phyloP scores from a whole-genome alignment of 192 early-diverging fungal genomes.

The Funneliformis geosporum region DNA sequence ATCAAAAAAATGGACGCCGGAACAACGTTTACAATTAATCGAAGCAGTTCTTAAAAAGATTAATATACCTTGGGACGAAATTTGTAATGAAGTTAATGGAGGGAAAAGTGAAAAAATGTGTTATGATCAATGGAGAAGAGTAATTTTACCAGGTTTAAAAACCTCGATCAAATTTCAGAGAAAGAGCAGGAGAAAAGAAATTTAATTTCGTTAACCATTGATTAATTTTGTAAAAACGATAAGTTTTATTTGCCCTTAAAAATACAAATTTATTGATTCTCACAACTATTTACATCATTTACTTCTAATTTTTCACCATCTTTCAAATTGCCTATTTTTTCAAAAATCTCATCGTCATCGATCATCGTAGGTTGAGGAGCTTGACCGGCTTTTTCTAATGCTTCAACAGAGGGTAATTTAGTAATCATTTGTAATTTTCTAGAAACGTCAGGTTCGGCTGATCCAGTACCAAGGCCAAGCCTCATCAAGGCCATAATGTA shows the following conservation, averaged over 20 bases:
- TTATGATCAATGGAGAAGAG: neutral
- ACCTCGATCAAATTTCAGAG: neutral
- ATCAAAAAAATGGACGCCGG: neutral
- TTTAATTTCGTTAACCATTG: neutral
- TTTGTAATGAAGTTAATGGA: neutral
- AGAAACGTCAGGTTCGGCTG: neutral
- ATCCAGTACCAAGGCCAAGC: slow-evolving; percentile 45
- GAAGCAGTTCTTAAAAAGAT: neutral
- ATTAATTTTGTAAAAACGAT: neutral
- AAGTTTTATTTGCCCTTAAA: neutral
- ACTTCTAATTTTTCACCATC: neutral
- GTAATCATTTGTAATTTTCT: neutral
- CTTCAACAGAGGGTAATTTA: neutral
- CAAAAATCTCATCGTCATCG: neutral
- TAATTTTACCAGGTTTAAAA: neutral
- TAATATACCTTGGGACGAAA: neutral
- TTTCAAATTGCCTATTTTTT: neutral
- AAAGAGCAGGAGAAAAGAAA: neutral
- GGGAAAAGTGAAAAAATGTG: neutral
- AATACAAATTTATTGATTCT: neutral
- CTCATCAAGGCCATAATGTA: slow-evolving; percentile 68
- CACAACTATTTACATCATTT: neutral
- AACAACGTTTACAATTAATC: neutral
- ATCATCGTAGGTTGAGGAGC: neutral
- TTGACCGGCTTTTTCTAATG: neutral